These are phyloP conservation scores for Populus tomentosa DNA, from an alignment of 441 rosid species.

Conservation along the genomic window DNA sequence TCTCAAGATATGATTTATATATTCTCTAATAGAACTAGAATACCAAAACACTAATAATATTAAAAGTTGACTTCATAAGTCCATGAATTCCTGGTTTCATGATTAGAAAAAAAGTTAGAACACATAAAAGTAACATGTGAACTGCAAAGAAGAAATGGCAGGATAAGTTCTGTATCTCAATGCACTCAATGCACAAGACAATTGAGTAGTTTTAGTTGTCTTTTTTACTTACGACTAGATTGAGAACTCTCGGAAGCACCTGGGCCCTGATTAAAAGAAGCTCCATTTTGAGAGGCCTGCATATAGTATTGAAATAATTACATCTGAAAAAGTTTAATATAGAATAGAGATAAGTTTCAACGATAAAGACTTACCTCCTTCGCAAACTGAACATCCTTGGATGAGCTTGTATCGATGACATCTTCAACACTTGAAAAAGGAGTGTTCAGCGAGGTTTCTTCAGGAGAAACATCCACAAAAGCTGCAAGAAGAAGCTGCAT, in stretches of 20 bases:
- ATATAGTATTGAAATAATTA: constrained; percentile 18
- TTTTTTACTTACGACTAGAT: constrained; percentile 47
- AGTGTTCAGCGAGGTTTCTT: constrained; percentile 59
- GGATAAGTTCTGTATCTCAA: too few species aligned
- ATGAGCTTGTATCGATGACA: constrained; percentile 41
- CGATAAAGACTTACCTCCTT: constrained; percentile 41
- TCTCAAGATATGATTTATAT: too few species aligned
- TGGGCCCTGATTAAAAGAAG: constrained; percentile 43
- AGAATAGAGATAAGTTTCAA: not conserved
- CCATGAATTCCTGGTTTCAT: not conserved
- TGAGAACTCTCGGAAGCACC: constrained; percentile 38
- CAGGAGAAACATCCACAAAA: constrained; percentile 82
- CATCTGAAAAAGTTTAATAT: constrained; percentile 1
- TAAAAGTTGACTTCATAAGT: not conserved
- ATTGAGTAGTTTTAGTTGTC: not conserved
- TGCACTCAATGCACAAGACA: not conserved
- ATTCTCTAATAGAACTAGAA: not conserved
- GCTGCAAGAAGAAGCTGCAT: constrained; percentile 45
- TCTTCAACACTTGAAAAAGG: constrained; percentile 62
- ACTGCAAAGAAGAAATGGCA: too few species aligned
- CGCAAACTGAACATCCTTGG: constrained; percentile 42
- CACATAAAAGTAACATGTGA: not conserved
- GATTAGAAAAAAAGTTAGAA: too few species aligned
- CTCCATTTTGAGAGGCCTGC: constrained; percentile 75
- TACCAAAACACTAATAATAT: not conserved